Conservation (phyloP, 2,329 filamentous ascomycete genomes). For the Cladophialophora carrionii region DNA sequence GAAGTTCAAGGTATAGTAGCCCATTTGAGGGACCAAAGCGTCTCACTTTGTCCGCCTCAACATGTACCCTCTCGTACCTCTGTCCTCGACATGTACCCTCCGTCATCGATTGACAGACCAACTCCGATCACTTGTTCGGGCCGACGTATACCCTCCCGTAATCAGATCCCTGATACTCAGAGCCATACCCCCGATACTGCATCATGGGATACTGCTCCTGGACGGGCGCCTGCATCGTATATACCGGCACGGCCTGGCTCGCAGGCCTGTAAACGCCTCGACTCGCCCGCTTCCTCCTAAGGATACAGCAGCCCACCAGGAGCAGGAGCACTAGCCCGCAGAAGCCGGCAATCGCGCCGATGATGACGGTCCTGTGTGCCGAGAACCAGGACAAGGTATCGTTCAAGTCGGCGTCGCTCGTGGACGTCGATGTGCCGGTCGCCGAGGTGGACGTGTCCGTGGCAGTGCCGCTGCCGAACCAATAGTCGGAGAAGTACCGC, state of each 20-base stretch:
- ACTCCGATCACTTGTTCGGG: conserved; percentile 18
- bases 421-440: conserved; percentile 1
- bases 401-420: neutral
- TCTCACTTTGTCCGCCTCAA: too few relatives aligned
- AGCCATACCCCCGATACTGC: neutral
- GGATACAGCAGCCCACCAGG: conserved; percentile 6
- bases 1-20: too few relatives aligned
- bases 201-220: neutral
- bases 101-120: neutral
- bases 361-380: conserved; percentile 7
- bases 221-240: neutral
- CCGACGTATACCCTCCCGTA: conserved; percentile 7
- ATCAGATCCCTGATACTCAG: neutral
- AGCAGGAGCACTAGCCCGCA: conserved; percentile 7
- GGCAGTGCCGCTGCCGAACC: conserved; percentile 12
- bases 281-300: neutral
- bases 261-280: conserved; percentile 2
- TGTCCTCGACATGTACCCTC: too few relatives aligned
- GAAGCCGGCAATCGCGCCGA: conserved; percentile 18
- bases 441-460: conserved; percentile 2
- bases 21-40: too few relatives aligned
- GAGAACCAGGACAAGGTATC: conserved; percentile 10
- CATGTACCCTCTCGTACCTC: too few relatives aligned
- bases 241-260: neutral
- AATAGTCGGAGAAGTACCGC: conserved; percentile 19